phyloP scores from a whole-genome alignment of 305 asterid genomes.

The Fraxinus platypoda region DNA sequence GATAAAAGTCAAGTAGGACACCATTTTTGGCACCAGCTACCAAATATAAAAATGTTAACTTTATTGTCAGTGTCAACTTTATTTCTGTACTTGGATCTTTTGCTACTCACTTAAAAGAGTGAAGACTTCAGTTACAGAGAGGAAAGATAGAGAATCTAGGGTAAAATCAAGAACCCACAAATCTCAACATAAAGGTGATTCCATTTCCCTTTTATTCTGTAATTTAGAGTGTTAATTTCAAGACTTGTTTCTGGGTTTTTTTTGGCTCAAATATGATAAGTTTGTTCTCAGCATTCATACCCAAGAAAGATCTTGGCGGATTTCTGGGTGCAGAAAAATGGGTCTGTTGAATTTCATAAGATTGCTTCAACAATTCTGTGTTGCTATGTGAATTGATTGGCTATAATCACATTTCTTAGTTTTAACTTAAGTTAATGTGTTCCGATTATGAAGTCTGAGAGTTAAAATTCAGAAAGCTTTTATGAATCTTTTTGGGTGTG shows the following conservation, averaged over 20 bases:
- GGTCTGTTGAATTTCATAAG: not conserved
- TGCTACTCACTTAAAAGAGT: not conserved
- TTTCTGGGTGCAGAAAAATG: constrained; percentile 16
- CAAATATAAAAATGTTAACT: constrained; percentile 16
- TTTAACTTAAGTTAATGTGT: not conserved
- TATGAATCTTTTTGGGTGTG: not conserved
- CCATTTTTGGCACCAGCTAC: constrained; percentile 10
- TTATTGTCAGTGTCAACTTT: not conserved
- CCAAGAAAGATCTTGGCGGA: not conserved
- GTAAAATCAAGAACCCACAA: constrained; percentile 25
- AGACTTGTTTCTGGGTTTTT: not conserved
- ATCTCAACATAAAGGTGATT: constrained; percentile 25
- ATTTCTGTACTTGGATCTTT: not conserved
- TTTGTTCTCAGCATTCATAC: not conserved
- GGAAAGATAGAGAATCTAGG: constrained; percentile 3
- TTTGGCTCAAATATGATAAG: not conserved
- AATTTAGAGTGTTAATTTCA: constrained; percentile 20
- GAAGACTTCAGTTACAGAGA: not conserved
- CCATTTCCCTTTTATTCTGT: constrained; percentile 9
- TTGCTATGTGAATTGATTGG: constrained; percentile 16
- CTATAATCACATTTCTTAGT: not conserved
- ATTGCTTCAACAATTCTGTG: not conserved
- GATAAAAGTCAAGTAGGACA: constrained; percentile 27
- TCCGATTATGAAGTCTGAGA: constrained; percentile 19
- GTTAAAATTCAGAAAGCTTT: constrained; percentile 5